Base-by-base conservation (phyloP, 192 early-diverging fungal genomes). In the Coemansia sp. region DNA sequence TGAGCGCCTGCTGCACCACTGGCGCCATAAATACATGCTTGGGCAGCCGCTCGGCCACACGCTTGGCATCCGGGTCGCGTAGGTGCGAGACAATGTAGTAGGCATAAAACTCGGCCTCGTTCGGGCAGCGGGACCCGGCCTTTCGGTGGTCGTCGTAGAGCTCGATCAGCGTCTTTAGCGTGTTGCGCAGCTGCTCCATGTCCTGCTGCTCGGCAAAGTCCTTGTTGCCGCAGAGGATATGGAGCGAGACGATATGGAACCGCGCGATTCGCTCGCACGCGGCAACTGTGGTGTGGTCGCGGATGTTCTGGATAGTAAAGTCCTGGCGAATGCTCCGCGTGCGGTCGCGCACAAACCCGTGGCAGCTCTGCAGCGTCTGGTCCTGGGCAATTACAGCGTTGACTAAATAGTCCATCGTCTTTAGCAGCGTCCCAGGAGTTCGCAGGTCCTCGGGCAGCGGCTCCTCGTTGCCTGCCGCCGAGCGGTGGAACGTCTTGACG, bases 101-200 rank as follows among this genome's bases (percentile, higher is more conserved):
- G 0, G 89, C 93, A 28, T 84, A 79, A 53, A 96, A 94, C 63
- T 96, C 91, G 1, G 90, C 77, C 66, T 96, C 91, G 34, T 94
- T 94, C 0, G 81, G 72, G 19, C 78, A 82, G 1, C 41, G 35
- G 3, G 76, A 55, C 13, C 76, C 77, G 2, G 75, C 68, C 9
- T 65, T 55, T 9, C 75, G 51, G 39, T 83, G 68, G 52, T 96
- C 93, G 22, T 84, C 78, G 55, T 96, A 96, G 33, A 87, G 89
- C 70, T 94, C 88, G 23, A 80, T 81, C 47, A 96, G 69, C 56
- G 82, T 89, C 45, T 87, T 79, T 23, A 96, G 75, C 19, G 87
- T 86, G 75, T 94, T 96, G 17, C 81, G 54, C 44, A 94, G 77
- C 62, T 94, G 91, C 60, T 96, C 91, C 63, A 78, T 81, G 50